Evolutionary conservation across 129 eudicot genomes (phyloP).

Genomic region (Tagetes patula): DNA sequence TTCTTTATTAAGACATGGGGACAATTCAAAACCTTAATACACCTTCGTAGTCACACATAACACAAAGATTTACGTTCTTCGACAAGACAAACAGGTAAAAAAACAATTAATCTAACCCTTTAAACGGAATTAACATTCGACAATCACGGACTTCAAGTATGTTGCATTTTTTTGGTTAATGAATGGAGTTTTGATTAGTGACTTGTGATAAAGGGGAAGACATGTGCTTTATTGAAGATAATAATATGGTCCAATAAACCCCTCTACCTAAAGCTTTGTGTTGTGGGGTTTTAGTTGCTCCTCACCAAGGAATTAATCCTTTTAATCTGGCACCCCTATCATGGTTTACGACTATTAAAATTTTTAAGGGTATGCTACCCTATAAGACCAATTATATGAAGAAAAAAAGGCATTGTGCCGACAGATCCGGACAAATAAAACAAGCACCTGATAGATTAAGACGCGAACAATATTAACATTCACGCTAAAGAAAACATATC

Average conservation of each 20-base stretch:
- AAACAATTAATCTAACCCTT: background rate
- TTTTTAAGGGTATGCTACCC: constrained; percentile 24
- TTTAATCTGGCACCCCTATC: constrained; percentile 35
- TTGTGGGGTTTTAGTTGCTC: constrained; percentile 37
- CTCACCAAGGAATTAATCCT: constrained; percentile 34
- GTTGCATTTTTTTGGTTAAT: background rate
- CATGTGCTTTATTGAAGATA: constrained; percentile 1
- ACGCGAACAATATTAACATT: background rate
- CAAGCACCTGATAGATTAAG: background rate
- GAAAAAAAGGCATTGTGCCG: constrained; percentile 22
- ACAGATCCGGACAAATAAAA: constrained; percentile 2
- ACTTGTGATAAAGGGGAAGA: constrained; percentile 20
- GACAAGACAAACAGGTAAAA: background rate
- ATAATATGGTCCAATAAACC: constrained; percentile 14
- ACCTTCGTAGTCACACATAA: background rate
- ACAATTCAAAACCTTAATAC: background rate
- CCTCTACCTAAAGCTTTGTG: constrained; percentile 13
- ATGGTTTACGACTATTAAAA: constrained; percentile 17
- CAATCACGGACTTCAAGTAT: background rate
- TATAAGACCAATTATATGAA: constrained; percentile 22
- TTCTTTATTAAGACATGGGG: background rate
- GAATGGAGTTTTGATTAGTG: constrained; percentile 19
- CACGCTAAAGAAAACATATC: background rate
- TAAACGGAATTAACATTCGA: background rate
- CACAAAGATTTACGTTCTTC: background rate